phyloP scores from a whole-genome alignment of 75 land plant species.

The Cupressus sempervirens region DNA sequence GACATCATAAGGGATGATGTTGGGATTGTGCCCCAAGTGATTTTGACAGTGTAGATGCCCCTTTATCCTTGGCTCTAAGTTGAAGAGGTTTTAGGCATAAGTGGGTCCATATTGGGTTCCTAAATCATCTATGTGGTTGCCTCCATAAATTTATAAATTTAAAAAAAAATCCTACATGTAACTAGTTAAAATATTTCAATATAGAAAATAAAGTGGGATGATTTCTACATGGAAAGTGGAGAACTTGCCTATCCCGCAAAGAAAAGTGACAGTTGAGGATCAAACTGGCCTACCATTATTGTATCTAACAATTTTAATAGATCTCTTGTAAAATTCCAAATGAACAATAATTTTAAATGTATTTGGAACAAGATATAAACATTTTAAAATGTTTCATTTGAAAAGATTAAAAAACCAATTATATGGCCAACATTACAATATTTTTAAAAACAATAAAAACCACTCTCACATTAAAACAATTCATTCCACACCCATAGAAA shows the following conservation, averaged over 20 bases:
- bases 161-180: too few species aligned
- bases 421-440: neutral
- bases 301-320: neutral
- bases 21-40: too few species aligned
- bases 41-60: too few species aligned
- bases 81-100: too few species aligned
- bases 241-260: conserved; percentile 60
- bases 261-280: conserved; percentile 59
- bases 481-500: neutral
- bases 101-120: too few species aligned
- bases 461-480: neutral
- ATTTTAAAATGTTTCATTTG: neutral
- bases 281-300: conserved; percentile 83
- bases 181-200: neutral
- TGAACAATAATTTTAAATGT: neutral
- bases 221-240: neutral
- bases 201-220: neutral
- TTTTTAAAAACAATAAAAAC: neutral
- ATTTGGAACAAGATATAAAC: neutral
- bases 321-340: neutral
- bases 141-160: too few species aligned
- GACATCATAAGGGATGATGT: too few species aligned
- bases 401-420: neutral
- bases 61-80: too few species aligned
- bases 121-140: too few species aligned